phyloP scores from a whole-genome alignment of 192 early-diverging fungal genomes.

The Entomortierella beljakovae region DNA sequence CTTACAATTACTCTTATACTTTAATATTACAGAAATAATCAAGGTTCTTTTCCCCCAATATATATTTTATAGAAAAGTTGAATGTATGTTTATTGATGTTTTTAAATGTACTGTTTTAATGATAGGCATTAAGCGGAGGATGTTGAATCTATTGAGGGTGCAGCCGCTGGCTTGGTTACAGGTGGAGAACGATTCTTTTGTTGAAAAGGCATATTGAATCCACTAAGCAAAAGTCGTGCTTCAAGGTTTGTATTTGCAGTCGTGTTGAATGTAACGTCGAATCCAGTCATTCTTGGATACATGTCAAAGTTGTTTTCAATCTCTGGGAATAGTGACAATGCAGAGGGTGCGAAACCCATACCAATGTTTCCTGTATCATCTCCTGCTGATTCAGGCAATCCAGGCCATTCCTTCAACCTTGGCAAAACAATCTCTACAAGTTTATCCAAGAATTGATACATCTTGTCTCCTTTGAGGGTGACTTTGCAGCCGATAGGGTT shows the following conservation, averaged over 20 bases:
- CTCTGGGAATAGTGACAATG: constrained; percentile 95
- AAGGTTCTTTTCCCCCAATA: no score
- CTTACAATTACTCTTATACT: not conserved
- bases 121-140: constrained; percentile 11
- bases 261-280: constrained; percentile 87
- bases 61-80: no score
- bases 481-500: constrained; percentile 94
- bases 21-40: not conserved
- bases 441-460: constrained; percentile 97
- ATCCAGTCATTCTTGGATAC: constrained; percentile 91
- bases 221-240: constrained; percentile 86
- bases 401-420: constrained; percentile 91
- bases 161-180: constrained; percentile 8
- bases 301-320: constrained; percentile 96
- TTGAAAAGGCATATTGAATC: constrained; percentile 91
- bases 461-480: constrained; percentile 81
- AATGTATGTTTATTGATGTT: not conserved
- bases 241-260: constrained; percentile 82
- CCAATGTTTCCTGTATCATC: constrained; percentile 87
- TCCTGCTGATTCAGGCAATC: constrained; percentile 77
- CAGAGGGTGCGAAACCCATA: constrained; percentile 85
- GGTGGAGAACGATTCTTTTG: constrained; percentile 40
- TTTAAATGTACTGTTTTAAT: constrained; percentile 1
- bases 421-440: constrained; percentile 93
- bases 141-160: constrained; percentile 17